Percentiles rank a stretch among this genome's conserved stretches.
Evolutionary conservation across 768 basidiomycete genomes (phyloP).

Genomic region (Holtermanniella nyarrowii): DNA sequence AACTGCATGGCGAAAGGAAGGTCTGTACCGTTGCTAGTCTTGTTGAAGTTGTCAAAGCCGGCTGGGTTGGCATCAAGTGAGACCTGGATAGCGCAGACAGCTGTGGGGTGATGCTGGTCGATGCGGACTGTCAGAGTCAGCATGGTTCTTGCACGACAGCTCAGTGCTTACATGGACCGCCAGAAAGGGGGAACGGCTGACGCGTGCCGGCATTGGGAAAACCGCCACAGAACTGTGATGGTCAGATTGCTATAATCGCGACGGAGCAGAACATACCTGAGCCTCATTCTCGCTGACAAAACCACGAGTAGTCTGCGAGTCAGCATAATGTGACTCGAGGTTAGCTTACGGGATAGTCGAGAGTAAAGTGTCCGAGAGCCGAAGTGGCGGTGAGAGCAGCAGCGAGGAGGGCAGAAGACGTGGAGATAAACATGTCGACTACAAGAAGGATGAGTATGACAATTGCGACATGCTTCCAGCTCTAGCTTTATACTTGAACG

Average conservation of each 20-base stretch:
- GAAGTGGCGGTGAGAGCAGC: conserved; percentile 40
- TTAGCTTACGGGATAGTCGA: conserved; percentile 53
- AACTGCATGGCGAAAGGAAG: conserved; percentile 22
- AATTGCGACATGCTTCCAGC: too few relatives aligned
- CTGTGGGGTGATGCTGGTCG: conserved; percentile 16
- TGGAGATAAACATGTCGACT: too few relatives aligned
- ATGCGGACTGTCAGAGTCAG: conserved; percentile 45
- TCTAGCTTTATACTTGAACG: too few relatives aligned
- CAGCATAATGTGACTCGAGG: neutral
- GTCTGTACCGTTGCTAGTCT: conserved; percentile 35
- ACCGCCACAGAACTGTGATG: conserved; percentile 62
- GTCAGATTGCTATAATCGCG: conserved; percentile 1
- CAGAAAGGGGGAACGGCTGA: conserved; percentile 56
- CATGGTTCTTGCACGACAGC: neutral
- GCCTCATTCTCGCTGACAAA: conserved; percentile 49
- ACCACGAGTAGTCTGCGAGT: conserved; percentile 50
- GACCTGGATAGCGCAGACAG: conserved; percentile 47
- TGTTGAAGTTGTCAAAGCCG: conserved; percentile 55
- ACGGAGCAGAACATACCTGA: conserved; percentile 22
- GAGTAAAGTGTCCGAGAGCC: conserved; percentile 65
- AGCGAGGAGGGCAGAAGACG: conserved; percentile 34
- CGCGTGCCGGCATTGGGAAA: conserved; percentile 50
- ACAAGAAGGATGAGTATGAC: too few relatives aligned
- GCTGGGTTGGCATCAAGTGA: conserved; percentile 49
- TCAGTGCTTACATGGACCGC: conserved; percentile 52